Base-by-base conservation (phyloP, 139 green algal genomes). In the Zygnema circumcarinatum region DNA sequence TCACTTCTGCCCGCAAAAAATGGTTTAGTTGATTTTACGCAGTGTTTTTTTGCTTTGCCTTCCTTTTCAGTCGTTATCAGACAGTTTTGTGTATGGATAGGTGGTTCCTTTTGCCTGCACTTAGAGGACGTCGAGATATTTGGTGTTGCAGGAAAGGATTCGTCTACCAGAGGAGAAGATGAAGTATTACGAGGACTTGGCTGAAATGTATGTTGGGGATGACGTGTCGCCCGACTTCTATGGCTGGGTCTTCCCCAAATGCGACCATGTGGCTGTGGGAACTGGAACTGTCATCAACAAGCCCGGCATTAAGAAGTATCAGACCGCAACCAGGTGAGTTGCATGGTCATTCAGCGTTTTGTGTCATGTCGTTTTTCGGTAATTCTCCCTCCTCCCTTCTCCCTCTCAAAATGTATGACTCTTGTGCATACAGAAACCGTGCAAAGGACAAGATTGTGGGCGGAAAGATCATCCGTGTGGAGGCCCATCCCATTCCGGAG, bases 151-250 rank as follows among this genome's bases (percentile, higher is more conserved):
- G 93, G 96, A 98, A 94, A 94, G 96, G 87, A 98, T 98, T 87
- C 92, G 95, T 72, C 98, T 99, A 89, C 93, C 95, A 67, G 96
- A 98, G 39, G 97, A 98, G 89, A 98, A 98, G 94, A 99, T 99
- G 97, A 94, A 98, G 69, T 99, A 98, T 94, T 99, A 99, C 91
- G 96, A 98, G 95, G 95, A 99, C 93, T 92, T 99, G 53, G 97
- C 97, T 3, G 97, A 99, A 95, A 99, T 99, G 97, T 99, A 99
- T 87, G 97, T 99, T 21, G 97, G 97, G 40, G 97, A 99, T 84
- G 97, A 99, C 86, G 97, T 99, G 36, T 98, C 96, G 29, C 97
- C 97, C 31, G 97, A 99, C 94, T 99, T 99, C 92, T 99, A 99
- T 87, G 97, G 96, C 91, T 99, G 96, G 96, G 96, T 99, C 91